phyloP scores from a whole-genome alignment of 495 filamentous ascomycete species.

The Aspergillus cavernicola region DNA sequence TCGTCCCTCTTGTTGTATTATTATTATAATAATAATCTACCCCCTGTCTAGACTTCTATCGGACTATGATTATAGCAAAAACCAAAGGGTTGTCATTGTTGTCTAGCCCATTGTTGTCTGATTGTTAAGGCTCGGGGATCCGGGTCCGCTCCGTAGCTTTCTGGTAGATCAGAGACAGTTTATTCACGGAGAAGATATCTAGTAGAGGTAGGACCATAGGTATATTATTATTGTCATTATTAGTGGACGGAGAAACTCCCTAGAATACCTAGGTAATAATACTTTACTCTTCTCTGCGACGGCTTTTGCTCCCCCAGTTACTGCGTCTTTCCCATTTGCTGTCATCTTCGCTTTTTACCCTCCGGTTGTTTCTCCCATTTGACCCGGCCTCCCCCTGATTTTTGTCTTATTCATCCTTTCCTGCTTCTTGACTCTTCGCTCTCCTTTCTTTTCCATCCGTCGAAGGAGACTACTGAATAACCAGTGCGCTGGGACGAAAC shows the following conservation, averaged over 20 bases:
- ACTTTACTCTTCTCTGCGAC: too few relatives aligned
- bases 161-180: too few relatives aligned
- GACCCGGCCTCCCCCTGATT: conserved; percentile 12
- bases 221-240: neutral
- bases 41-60: too few relatives aligned
- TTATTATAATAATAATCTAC: too few relatives aligned
- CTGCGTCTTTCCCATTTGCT: conserved; percentile 4
- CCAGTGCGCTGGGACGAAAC: conserved; percentile 18
- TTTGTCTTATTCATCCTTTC: conserved; percentile 14
- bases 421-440: neutral
- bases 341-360: conserved; percentile 12
- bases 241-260: neutral
- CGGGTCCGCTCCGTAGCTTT: neutral
- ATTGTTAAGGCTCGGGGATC: neutral
- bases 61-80: too few relatives aligned
- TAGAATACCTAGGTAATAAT: neutral
- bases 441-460: neutral
- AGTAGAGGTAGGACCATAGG: too few relatives aligned
- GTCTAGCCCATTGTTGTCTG: too few relatives aligned
- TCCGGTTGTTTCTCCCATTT: conserved; percentile 6
- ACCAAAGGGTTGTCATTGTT: too few relatives aligned
- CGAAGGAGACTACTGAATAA: neutral
- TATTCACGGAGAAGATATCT: too few relatives aligned
- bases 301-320: too few relatives aligned
- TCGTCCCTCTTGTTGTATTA: neutral